Percentiles rank a stretch among this genome's conserved stretches.
Conservation (phyloP, 2,329 filamentous ascomycete species). For the Moelleriella libera region DNA sequence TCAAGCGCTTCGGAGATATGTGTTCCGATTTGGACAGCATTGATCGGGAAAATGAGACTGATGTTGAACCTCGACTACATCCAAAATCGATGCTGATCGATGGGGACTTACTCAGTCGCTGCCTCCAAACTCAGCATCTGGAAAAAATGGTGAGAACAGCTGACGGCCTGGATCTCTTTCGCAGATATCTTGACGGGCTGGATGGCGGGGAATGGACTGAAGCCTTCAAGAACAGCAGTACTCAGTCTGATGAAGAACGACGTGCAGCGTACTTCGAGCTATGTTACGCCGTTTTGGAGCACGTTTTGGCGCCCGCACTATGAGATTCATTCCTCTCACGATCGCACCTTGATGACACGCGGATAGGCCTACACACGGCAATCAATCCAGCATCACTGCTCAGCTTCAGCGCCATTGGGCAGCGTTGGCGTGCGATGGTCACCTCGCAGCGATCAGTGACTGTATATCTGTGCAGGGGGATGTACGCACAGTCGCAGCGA, state of each 20-base stretch:
- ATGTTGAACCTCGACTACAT: slow-evolving; percentile 22
- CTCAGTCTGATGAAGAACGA: slow-evolving; percentile 8
- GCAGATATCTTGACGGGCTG: slow-evolving; percentile 32
- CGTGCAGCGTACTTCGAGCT: slow-evolving; percentile 26
- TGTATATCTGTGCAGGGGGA: no score
- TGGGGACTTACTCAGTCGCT: slow-evolving; percentile 47
- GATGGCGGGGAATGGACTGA: slow-evolving; percentile 29
- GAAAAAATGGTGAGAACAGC: slow-evolving; percentile 23
- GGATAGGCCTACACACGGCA: no score
- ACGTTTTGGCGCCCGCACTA: slow-evolving; percentile 35
- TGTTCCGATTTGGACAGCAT: slow-evolving; percentile 4
- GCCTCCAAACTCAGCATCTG: slow-evolving; percentile 31
- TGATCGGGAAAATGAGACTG: slow-evolving; percentile 9
- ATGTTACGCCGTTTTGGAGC: slow-evolving; percentile 39
- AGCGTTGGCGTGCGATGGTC: no score
- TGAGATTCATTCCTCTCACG: slow-evolving; percentile 11
- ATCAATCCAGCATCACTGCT: no score
- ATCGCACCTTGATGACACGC: no score
- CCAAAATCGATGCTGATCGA: slow-evolving; percentile 48
- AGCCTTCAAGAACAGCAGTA: slow-evolving; percentile 11
- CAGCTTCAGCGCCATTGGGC: no score
- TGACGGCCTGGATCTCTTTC: slow-evolving; percentile 25
- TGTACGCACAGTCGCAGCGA: no score
- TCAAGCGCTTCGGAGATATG: slow-evolving; percentile 24
- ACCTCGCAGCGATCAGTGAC: no score